Evolutionary conservation across 179 eudicot genomes (phyloP), one percentile per base, ranked within the genome.

Genomic region (Beta macrorhiza): DNA sequence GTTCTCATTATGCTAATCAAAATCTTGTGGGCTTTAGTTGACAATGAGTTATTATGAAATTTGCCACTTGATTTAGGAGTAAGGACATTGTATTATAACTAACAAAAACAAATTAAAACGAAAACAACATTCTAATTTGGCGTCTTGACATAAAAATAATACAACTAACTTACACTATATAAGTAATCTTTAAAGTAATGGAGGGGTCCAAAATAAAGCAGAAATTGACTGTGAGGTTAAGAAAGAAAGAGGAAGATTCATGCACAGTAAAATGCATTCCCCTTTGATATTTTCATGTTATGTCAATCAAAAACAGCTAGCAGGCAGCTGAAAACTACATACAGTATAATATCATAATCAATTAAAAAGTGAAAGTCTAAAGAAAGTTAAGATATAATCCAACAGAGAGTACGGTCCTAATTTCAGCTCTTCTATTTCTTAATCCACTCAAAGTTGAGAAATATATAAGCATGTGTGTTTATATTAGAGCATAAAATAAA

Each of bases 271-370:
- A 10, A 80, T 70, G 22, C 74, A 82, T 63, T 44, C 52, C 84
- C 80, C 80, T 19, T 74, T 37, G 14, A 55, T 68, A 37, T 37
- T 72, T 52, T 29, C 59, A 61, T 72, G 42, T 2, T 37, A 37
- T 37, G 78, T 72, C 81, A 77, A 78, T 82, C 74, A 78, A 71
- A 51, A 72, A 78, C 84, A 82, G 75, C 58, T 78, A 77, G 67
- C 17, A 42, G 78, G 73, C 59, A 53, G 10, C 72, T 51, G 56
- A 19, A 32, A 25, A 9, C 15, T 10, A 29, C 14, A 12, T 65
- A 67, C 25, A 42, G 25, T 25, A 25, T 25, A 25, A 25, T 25
- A 25, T 25, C 25, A 25, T 25, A 25, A 17, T 19, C 20, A 14
- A 44, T 20, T n/a, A 22, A 47, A 62, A 73, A 61, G 5, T 1